Evolutionary conservation across 2,329 filamentous ascomycete genomes (phyloP), one percentile per base, ranked within the genome.

Genomic region (Atkinsonella hypoxylon): DNA sequence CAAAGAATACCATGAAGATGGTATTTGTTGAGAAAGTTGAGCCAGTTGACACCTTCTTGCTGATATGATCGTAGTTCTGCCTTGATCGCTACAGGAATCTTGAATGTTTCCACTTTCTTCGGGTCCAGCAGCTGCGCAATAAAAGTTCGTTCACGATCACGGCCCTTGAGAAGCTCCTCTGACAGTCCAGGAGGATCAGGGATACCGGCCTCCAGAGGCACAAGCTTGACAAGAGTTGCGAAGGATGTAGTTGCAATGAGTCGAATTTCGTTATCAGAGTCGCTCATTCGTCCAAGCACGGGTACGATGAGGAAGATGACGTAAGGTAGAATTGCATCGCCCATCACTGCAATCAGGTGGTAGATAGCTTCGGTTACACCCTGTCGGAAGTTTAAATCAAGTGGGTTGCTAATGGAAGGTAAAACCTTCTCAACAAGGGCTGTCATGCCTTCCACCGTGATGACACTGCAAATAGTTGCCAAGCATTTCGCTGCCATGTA

Each of bases 241-340:
- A 98, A 98, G 1, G 93, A 94, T 0, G 93, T 98, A 0, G 93
- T 98, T 4, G 93, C 89, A 50, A 98, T 85, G 7, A 97, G 77
- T 49, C 93, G 85, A 49, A 98, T 87, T 63, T 97, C 93, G 56
- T 94, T 91, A 64, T 98, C 91, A 0, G 91, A 95, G 65, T 98
- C 93, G 63, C 93, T 97, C 93, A 98, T 98, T 43, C 93, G 84
- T 49, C 93, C 93, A 47, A 98, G 77, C 4, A 98, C 93, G 13
- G 93, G 93, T 12, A 97, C 94, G 53, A 98, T 94, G 57, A 98
- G 80, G 80, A 98, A 98, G 61, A 98, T 96, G 55, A 98, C 93
- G 62, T 98, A 98, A 3, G 94, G 93, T 31, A 98, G 70, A 51
- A 98, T 98, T 38, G 81, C 79, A 64, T 97, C 93, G 55, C 95